phyloP scores from a whole-genome alignment of 2,329 filamentous ascomycete species.

The Lojkania enalia region DNA sequence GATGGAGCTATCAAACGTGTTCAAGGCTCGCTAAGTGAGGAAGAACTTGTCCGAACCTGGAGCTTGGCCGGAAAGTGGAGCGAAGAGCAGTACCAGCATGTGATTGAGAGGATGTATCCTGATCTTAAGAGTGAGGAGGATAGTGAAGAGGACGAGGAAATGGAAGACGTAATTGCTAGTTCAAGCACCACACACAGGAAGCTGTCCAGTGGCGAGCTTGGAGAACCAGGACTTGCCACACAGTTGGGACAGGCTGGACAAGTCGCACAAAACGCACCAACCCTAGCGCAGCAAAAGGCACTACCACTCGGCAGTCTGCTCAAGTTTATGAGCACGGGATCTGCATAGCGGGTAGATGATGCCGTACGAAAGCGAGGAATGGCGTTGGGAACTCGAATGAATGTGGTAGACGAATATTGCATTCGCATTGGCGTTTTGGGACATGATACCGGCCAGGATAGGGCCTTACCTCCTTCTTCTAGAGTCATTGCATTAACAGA shows the following conservation, averaged over 20 bases:
- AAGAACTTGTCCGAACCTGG: constrained; percentile 27
- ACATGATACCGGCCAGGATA: no score
- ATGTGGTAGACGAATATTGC: background rate
- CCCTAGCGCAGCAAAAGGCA: background rate
- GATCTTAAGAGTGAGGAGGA: constrained; percentile 6
- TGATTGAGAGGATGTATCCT: constrained; percentile 12
- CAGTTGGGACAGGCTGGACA: background rate
- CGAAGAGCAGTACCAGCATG: constrained; percentile 25
- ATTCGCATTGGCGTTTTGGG: no score
- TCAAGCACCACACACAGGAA: background rate
- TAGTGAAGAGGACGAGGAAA: constrained; percentile 10
- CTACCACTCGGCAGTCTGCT: constrained; percentile 9
- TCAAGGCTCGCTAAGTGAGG: constrained; percentile 23
- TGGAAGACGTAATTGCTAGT: constrained; percentile 3
- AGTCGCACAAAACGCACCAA: no score
- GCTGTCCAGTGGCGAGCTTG: background rate
- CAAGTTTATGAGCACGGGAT: constrained; percentile 13
- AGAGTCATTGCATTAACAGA: no score
- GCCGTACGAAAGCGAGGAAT: background rate
- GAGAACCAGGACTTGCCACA: background rate
- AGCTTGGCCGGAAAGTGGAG: background rate
- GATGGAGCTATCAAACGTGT: constrained; percentile 21
- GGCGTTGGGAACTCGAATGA: background rate
- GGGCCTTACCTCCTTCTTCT: no score
- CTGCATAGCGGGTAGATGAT: background rate